Base-by-base conservation (phyloP, 169 alveolate genomes). In the Plasmodium yoelii region DNA sequence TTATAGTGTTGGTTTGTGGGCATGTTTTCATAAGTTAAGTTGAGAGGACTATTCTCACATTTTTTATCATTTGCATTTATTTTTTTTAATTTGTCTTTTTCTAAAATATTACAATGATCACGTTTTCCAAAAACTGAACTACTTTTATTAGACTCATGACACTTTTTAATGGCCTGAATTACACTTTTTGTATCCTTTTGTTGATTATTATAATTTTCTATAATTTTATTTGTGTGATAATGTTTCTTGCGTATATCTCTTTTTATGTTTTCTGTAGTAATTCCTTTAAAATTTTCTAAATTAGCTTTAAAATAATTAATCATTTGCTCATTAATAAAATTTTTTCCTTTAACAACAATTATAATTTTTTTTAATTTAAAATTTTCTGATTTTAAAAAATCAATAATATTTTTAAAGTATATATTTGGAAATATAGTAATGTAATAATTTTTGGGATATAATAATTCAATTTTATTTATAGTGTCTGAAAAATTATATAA, bases 401-500 rank as follows among this genome's bases (percentile, higher is more conserved):
- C 67, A 5, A 93, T 87, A 49, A 93, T 59, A 24, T 87, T 87
- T 28, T 89, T 68, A 61, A 89, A 87, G 63, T 91, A 88, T 22
- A 84, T 87, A 59, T 64, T 90, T 57, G 94, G 93, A 75, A 87
- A 68, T 0, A 90, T 90, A 2, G 92, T 80, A 6, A 93, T 82
- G 49, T 55, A 53, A 51, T 87, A 75, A 28, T 57, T 64, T 44
- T 87, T 88, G 8, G 84, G 92, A 51, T 90, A 93, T 8, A 80
- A 47, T 24, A 93, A 61, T 59, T 93, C 95, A 15, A 93, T 73
- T 39, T 68, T 55, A 63, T 87, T 82, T 53, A 93, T 46, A 9
- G 95, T 87, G 22, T 73, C 93, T 22, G 74, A 47, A 74, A 88
- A 93, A 56, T 93, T 93, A 47, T 59, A 59, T 24, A 93, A 57